Percentiles rank a stretch among this genome's conserved stretches.
Evolutionary conservation across 2,329 filamentous ascomycete species (phyloP).

Genomic region (Drechmeria coniospora): DNA sequence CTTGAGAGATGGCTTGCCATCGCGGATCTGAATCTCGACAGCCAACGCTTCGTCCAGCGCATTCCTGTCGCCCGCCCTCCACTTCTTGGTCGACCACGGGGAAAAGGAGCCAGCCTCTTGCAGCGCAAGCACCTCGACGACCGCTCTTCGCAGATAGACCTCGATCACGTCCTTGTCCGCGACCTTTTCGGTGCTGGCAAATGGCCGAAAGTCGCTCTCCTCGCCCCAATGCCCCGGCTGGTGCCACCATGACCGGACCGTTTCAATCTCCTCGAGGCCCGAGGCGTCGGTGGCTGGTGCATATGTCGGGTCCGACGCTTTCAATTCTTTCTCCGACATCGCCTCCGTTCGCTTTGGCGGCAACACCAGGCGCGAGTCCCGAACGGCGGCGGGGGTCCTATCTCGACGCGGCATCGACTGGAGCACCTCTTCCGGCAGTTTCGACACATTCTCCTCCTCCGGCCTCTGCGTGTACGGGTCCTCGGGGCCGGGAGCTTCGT

Average conservation of each 20-base stretch:
- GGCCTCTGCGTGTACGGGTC: slow-evolving; percentile 22
- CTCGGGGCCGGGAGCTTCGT: slow-evolving; percentile 20
- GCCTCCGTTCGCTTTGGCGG: slow-evolving; percentile 19
- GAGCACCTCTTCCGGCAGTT: slow-evolving; percentile 16
- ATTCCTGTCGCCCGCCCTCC: slow-evolving; percentile 15
- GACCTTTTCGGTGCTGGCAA: slow-evolving; percentile 24
- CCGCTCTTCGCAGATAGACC: slow-evolving; percentile 31
- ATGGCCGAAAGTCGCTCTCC: slow-evolving; percentile 28
- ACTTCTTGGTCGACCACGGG: slow-evolving; percentile 17
- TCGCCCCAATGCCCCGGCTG: slow-evolving; percentile 33
- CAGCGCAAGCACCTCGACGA: slow-evolving; percentile 35
- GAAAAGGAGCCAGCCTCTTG: slow-evolving; percentile 15
- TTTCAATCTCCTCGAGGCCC: slow-evolving; percentile 31
- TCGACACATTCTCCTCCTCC: slow-evolving; percentile 12
- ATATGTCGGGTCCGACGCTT: slow-evolving; percentile 23
- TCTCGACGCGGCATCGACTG: slow-evolving; percentile 8
- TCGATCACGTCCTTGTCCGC: slow-evolving; percentile 29
- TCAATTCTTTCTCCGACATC: slow-evolving; percentile 14
- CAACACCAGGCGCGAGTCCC: slow-evolving; percentile 15
- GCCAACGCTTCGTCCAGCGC: slow-evolving; percentile 20
- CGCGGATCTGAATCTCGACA: slow-evolving; percentile 22
- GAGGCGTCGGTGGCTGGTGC: slow-evolving; percentile 28
- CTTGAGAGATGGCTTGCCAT: slow-evolving; percentile 23
- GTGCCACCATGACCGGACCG: slow-evolving; percentile 38
- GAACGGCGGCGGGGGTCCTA: slow-evolving; percentile 11